Evolutionary conservation across 129 eudicot species (phyloP).

Genomic region (Arctium lappa): DNA sequence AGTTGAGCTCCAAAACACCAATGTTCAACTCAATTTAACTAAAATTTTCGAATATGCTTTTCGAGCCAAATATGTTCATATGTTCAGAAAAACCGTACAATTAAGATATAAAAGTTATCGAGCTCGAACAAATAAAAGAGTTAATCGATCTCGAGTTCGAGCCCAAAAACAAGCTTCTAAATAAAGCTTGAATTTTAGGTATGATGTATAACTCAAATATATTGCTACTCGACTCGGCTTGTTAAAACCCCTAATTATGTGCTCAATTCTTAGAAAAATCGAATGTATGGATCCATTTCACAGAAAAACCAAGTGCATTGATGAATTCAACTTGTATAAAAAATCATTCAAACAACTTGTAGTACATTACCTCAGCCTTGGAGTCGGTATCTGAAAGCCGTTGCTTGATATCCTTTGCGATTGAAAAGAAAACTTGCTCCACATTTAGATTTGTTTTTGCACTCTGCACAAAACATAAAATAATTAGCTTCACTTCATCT

Average conservation of each 20-base stretch:
- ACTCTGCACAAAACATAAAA: slow-evolving; percentile 35
- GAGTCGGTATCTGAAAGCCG: slow-evolving; percentile 66
- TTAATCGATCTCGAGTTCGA: too few species aligned
- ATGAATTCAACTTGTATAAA: neutral
- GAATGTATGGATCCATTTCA: neutral
- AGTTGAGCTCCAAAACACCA: too few species aligned
- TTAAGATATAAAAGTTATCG: too few species aligned
- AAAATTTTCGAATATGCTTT: too few species aligned
- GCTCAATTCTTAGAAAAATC: neutral
- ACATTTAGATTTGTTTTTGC: slow-evolving; percentile 53
- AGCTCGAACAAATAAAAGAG: too few species aligned
- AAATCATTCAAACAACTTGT: neutral
- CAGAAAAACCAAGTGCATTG: neutral
- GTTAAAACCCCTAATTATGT: neutral
- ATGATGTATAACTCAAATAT: too few species aligned
- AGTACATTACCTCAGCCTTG: slow-evolving; percentile 40
- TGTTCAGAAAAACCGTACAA: too few species aligned
- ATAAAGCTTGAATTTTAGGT: too few species aligned
- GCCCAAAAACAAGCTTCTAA: too few species aligned
- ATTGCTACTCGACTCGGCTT: too few species aligned
- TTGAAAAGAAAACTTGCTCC: slow-evolving; percentile 52
- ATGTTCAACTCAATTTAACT: neutral
- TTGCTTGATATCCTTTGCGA: slow-evolving; percentile 55
- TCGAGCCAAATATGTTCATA: too few species aligned
- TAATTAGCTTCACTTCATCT: neutral